Conservation (phyloP, 345 rosid genomes). For the Eucalyptus dawsonii region DNA sequence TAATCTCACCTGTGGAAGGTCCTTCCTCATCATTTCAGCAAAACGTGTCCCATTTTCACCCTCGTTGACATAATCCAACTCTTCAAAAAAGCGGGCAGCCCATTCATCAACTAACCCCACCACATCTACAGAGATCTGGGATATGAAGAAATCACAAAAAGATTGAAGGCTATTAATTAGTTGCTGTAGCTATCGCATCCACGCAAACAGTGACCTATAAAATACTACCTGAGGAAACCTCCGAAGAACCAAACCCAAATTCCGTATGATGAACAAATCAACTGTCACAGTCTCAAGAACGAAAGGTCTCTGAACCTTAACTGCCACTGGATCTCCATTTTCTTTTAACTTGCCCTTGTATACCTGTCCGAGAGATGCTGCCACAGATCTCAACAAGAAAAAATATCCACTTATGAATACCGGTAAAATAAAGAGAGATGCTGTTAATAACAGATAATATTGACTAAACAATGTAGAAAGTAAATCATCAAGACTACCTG, state of each 20-base stretch:
- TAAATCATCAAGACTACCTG: conserved; percentile 33
- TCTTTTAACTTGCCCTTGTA: conserved; percentile 85
- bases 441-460: not conserved
- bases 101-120: conserved; percentile 99
- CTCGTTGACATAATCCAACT: conserved; percentile 91
- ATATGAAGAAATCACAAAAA: not conserved
- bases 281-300: conserved; percentile 96
- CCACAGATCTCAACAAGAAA: conserved; percentile 6
- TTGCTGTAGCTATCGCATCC: not conserved
- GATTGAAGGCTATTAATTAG: not conserved
- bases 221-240: conserved; percentile 84
- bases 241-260: conserved; percentile 71
- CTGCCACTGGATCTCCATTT: conserved; percentile 90
- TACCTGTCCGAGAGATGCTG: conserved; percentile 97
- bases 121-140: conserved; percentile 74
- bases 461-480: not conserved
- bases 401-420: not conserved
- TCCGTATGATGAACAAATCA: conserved; percentile 75
- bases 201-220: not conserved
- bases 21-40: conserved; percentile 95
- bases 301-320: conserved; percentile 92
- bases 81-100: conserved; percentile 98
- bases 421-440: not conserved
- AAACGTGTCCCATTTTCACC: conserved; percentile 85
- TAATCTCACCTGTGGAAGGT: conserved; percentile 89